phyloP scores from a whole-genome alignment of 139 green algal genomes.

The Chlamydomonas incerta region DNA sequence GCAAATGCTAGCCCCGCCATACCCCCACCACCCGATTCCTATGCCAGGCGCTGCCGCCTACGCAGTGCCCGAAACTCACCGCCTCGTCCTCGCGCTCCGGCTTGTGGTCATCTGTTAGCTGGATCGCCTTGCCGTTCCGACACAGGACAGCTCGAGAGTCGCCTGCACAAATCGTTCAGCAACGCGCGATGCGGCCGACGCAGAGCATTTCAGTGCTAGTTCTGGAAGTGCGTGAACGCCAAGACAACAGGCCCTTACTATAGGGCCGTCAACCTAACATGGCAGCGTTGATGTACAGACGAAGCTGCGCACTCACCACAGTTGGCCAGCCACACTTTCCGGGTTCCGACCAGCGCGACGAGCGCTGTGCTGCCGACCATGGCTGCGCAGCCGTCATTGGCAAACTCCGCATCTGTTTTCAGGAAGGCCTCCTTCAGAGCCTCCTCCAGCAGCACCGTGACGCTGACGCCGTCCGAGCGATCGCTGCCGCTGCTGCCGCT shows the following conservation, averaged over 20 bases:
- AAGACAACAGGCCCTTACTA: too few species aligned
- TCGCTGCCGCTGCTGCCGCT: constrained; percentile 33
- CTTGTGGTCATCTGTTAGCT: constrained; percentile 80
- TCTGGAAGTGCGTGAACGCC: too few species aligned
- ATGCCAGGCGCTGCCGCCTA: too few species aligned
- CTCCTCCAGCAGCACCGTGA: constrained; percentile 56
- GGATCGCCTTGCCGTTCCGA: constrained; percentile 58
- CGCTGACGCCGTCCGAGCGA: constrained; percentile 31
- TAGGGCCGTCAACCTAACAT: too few species aligned
- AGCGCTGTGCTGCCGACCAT: constrained; percentile 89
- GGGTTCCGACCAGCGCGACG: constrained; percentile 68
- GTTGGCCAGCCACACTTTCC: constrained; percentile 76
- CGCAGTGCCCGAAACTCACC: constrained; percentile 27
- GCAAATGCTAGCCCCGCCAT: too few species aligned
- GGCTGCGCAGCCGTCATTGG: constrained; percentile 60
- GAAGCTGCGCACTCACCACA: constrained; percentile 57
- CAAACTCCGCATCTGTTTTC: constrained; percentile 71
- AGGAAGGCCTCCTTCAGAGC: constrained; percentile 70
- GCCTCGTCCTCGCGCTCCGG: constrained; percentile 81
- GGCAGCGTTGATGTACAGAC: too few species aligned
- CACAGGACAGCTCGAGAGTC: constrained; percentile 79
- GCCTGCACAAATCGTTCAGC: constrained; percentile 8
- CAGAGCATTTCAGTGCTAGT: too few species aligned
- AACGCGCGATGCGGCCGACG: too few species aligned
- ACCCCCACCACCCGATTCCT: too few species aligned